Evolutionary conservation across 2,329 filamentous ascomycete species (phyloP).

Genomic region (Cercospora zeina): DNA sequence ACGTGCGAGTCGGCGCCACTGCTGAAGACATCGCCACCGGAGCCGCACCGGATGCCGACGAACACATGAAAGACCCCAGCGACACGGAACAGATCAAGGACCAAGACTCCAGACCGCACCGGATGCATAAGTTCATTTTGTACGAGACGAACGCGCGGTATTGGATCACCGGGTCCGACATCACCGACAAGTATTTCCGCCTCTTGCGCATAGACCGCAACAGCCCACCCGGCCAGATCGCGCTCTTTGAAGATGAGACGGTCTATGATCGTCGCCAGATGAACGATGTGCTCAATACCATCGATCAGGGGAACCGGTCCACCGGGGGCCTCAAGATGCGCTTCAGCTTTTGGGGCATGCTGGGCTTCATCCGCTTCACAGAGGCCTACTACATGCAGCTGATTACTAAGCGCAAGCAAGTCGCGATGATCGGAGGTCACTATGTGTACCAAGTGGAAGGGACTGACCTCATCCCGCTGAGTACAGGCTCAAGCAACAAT

Average conservation of each 20-base stretch:
- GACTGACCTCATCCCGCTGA: slow-evolving; percentile 86
- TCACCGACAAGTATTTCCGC: slow-evolving; percentile 82
- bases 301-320: slow-evolving; percentile 90
- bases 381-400: slow-evolving; percentile 96
- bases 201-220: slow-evolving; percentile 95
- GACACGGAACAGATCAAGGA: slow-evolving; percentile 23
- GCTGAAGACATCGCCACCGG: slow-evolving; percentile 33
- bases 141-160: slow-evolving; percentile 94
- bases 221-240: slow-evolving; percentile 73
- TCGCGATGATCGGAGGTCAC: slow-evolving; percentile 93
- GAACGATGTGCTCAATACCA: slow-evolving; percentile 86
- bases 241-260: slow-evolving; percentile 89
- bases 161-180: slow-evolving; percentile 90
- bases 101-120: slow-evolving; percentile 30
- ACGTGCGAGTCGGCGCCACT: slow-evolving; percentile 35
- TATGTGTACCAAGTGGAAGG: slow-evolving; percentile 94
- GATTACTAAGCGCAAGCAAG: slow-evolving; percentile 92
- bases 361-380: slow-evolving; percentile 95
- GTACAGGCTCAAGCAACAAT: slow-evolving; percentile 65
- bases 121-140: slow-evolving; percentile 94
- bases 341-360: slow-evolving; percentile 86
- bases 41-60: slow-evolving; percentile 28
- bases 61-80: slow-evolving; percentile 29
- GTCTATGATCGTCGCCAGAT: slow-evolving; percentile 91
- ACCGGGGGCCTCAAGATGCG: slow-evolving; percentile 87